Evolutionary conservation across 345 rosid genomes (phyloP).

Genomic region (Populus tremula): DNA sequence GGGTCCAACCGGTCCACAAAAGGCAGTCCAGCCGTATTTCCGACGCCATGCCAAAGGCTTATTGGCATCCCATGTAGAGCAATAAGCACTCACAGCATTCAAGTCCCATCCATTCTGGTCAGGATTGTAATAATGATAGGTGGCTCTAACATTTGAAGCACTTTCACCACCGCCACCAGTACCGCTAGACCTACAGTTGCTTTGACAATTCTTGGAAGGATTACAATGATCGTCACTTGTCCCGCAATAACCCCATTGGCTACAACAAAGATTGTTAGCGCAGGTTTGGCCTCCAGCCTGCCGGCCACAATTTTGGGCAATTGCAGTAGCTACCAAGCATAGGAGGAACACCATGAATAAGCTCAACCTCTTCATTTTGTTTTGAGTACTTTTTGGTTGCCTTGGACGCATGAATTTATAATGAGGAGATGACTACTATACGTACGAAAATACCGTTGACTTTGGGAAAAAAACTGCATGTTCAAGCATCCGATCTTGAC

Average conservation of each 20-base stretch:
- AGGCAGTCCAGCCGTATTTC: constrained; percentile 67
- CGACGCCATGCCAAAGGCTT: constrained; percentile 56
- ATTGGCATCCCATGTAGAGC: constrained; percentile 70
- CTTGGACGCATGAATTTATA: too few species aligned
- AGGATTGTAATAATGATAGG: constrained; percentile 53
- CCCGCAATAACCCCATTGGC: constrained; percentile 26
- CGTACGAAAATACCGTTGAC: too few species aligned
- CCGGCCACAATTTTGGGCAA: neutral
- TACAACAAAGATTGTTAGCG: constrained; percentile 24
- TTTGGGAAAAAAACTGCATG: too few species aligned
- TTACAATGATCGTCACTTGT: constrained; percentile 16
- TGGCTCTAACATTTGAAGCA: constrained; percentile 56
- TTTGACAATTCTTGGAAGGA: constrained; percentile 24
- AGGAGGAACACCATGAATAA: neutral
- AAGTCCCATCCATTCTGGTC: constrained; percentile 45
- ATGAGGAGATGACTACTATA: too few species aligned
- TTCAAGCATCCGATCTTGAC: too few species aligned
- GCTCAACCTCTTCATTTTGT: neutral
- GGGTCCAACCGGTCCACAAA: constrained; percentile 16
- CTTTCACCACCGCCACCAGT: neutral
- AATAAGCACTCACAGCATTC: constrained; percentile 48
- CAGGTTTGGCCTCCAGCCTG: neutral
- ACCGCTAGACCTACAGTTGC: constrained; percentile 16
- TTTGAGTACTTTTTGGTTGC: neutral
- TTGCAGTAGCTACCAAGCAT: neutral